phyloP scores from a whole-genome alignment of 768 basidiomycete genomes.

The Mycena filopes region DNA sequence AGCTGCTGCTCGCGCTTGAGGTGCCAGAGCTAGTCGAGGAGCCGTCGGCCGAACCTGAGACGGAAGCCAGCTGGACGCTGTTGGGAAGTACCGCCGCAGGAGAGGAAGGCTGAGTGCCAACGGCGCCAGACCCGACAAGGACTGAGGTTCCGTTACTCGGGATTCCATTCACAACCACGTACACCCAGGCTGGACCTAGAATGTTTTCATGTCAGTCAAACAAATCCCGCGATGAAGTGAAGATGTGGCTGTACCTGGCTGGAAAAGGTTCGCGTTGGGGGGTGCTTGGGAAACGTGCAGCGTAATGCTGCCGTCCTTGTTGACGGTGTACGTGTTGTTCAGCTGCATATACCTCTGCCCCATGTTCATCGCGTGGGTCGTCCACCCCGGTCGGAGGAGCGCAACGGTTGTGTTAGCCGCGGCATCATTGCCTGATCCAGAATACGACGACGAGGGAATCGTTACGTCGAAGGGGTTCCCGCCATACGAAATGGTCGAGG shows the following conservation, averaged over 20 bases:
- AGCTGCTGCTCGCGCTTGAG: slow-evolving; percentile 31
- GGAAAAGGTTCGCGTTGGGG: slow-evolving; percentile 86
- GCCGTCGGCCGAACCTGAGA: slow-evolving; percentile 48
- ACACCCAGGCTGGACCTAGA: slow-evolving; percentile 87
- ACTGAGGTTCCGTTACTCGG: slow-evolving; percentile 84
- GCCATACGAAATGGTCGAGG: slow-evolving; percentile 84
- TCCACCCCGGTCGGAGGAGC: slow-evolving; percentile 86
- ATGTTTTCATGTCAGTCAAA: no score
- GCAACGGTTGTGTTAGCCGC: slow-evolving; percentile 81
- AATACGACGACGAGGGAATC: slow-evolving; percentile 72
- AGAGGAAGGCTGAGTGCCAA: slow-evolving; percentile 74
- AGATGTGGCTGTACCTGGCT: slow-evolving; percentile 91
- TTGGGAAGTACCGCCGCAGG: slow-evolving; percentile 58
- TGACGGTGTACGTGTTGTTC: slow-evolving; percentile 86
- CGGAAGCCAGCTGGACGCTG: slow-evolving; percentile 57
- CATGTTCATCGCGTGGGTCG: slow-evolving; percentile 91
- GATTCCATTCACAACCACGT: slow-evolving; percentile 85
- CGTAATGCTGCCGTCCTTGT: slow-evolving; percentile 78
- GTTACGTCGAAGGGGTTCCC: slow-evolving; percentile 82
- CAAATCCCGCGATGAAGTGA: no score
- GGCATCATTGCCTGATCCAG: slow-evolving; percentile 73
- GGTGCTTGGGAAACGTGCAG: slow-evolving; percentile 87
- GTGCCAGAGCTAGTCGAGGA: slow-evolving; percentile 29
- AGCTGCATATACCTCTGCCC: slow-evolving; percentile 85
- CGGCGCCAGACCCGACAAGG: slow-evolving; percentile 80